A percentile compares a stretch with the other conserved stretches of the same genome.
These are phyloP conservation scores for Vitis vinifera DNA, from an alignment of 164 flowering plant genomes.

Conservation along the genomic window DNA sequence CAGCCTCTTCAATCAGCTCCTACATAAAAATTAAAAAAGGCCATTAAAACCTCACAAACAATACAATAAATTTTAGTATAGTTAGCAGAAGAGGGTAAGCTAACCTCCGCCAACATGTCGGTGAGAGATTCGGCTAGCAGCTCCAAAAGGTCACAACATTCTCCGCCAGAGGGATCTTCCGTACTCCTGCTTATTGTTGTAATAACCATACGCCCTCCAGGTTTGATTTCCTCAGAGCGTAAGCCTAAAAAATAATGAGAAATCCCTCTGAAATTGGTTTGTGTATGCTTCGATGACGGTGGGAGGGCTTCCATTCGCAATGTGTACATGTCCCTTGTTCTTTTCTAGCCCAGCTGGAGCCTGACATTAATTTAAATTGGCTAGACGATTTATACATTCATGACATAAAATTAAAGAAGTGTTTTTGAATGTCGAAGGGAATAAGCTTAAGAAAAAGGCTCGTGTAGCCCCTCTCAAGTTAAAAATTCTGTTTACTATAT, in stretches of 20 bases:
- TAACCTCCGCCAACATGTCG: too few relatives aligned
- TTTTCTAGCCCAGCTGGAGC: constrained; percentile 5
- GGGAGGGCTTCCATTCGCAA: background rate
- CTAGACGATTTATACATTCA: background rate
- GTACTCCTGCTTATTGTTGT: background rate
- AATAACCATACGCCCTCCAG: constrained; percentile 5
- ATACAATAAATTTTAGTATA: too few relatives aligned
- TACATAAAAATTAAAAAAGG: too few relatives aligned
- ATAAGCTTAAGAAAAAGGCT: too few relatives aligned
- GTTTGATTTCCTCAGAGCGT: background rate
- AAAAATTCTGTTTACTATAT: too few relatives aligned
- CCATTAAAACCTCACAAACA: too few relatives aligned
- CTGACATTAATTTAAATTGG: background rate
- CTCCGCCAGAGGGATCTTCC: constrained; percentile 4
- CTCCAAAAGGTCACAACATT: background rate
- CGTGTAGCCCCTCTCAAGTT: too few relatives aligned
- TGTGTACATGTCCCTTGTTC: constrained; percentile 4
- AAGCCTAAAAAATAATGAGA: constrained; percentile 3
- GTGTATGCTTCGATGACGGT: too few relatives aligned
- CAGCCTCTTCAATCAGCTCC: too few relatives aligned
- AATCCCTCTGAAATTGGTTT: constrained; percentile 6
- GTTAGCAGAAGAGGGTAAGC: too few relatives aligned
- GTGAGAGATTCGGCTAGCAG: too few relatives aligned
- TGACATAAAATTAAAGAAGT: background rate
- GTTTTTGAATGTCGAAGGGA: too few relatives aligned